Evolutionary conservation across 2,329 filamentous ascomycete species (phyloP).

Genomic region (Colletotrichum lini): DNA sequence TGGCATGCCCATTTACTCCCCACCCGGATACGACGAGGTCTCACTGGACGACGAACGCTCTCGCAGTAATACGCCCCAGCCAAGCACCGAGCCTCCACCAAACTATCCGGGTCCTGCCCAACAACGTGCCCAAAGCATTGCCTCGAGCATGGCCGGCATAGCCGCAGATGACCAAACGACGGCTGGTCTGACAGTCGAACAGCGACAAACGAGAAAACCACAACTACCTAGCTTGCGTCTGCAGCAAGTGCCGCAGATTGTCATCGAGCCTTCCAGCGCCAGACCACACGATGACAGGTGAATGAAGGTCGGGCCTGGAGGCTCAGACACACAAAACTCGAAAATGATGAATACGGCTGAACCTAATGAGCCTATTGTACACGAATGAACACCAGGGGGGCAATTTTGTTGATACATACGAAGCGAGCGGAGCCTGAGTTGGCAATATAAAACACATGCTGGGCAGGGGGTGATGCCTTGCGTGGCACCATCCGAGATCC

Average conservation of each 20-base stretch:
- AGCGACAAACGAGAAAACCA: constrained; percentile 54
- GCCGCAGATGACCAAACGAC: constrained; percentile 41
- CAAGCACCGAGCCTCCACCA: constrained; percentile 62
- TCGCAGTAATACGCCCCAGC: constrained; percentile 57
- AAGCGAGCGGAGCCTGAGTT: constrained; percentile 6
- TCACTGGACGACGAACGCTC: constrained; percentile 58
- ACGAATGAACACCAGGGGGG: constrained; percentile 11
- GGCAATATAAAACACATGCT: constrained; percentile 25
- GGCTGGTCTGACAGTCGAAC: constrained; percentile 43
- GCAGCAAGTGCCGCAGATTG: constrained; percentile 67
- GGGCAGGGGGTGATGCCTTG: constrained; percentile 14
- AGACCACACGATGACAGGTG: constrained; percentile 40
- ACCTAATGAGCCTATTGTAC: constrained; percentile 23
- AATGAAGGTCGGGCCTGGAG: not conserved
- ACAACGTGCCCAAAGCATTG: constrained; percentile 39
- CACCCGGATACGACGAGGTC: constrained; percentile 69
- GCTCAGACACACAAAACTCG: not conserved
- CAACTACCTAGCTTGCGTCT: constrained; percentile 69
- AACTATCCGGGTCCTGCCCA: constrained; percentile 61
- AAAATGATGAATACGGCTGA: constrained; percentile 30
- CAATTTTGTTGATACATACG: constrained; percentile 31
- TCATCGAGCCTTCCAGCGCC: constrained; percentile 67
- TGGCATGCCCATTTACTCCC: constrained; percentile 59
- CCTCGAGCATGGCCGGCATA: constrained; percentile 44
- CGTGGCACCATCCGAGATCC: constrained; percentile 7